These are phyloP conservation scores for Mycosarcoma maydis DNA, from an alignment of 1,284 basidiomycete species.

Conservation along the genomic window DNA sequence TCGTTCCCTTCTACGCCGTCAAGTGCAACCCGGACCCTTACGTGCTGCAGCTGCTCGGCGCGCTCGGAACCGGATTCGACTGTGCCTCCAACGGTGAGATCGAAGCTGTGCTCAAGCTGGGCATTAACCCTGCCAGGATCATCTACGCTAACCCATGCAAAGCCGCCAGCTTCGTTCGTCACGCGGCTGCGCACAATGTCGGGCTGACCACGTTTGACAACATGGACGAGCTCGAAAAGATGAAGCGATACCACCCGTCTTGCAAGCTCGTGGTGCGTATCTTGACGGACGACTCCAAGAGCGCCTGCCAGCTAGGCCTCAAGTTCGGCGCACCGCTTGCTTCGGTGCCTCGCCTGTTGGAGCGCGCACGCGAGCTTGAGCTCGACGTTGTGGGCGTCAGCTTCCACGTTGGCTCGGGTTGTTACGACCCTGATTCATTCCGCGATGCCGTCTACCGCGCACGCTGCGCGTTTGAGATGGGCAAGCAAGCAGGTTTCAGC, in stretches of 20 bases:
- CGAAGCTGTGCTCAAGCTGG: constrained; percentile 79
- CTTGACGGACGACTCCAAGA: constrained; percentile 95
- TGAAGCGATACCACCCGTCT: constrained; percentile 80
- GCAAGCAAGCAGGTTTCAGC: constrained; percentile 79
- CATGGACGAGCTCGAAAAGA: constrained; percentile 94
- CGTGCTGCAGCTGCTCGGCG: constrained; percentile 87
- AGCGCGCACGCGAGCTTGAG: constrained; percentile 80
- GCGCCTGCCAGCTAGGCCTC: constrained; percentile 88
- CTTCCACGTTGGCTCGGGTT: constrained; percentile 98
- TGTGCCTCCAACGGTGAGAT: constrained; percentile 99
- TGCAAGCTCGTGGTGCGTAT: constrained; percentile 94
- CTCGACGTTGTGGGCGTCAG: constrained; percentile 92
- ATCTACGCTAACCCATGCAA: constrained; percentile 99
- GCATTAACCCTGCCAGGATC: constrained; percentile 74
- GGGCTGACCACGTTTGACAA: constrained; percentile 99
- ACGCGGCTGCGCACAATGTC: constrained; percentile 81
- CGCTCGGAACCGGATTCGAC: constrained; percentile 92
- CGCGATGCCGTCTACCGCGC: constrained; percentile 88
- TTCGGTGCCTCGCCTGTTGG: constrained; percentile 81
- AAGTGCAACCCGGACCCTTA: constrained; percentile 98
- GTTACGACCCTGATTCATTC: constrained; percentile 90
- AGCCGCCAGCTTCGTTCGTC: constrained; percentile 89
- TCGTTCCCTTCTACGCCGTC: constrained; percentile 88
- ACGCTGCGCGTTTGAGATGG: constrained; percentile 87
- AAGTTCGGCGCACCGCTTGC: constrained; percentile 95